Evolutionary conservation across 768 basidiomycete genomes (phyloP), one percentile per base, ranked within the genome.

Genomic region (Amanita inopinata): DNA sequence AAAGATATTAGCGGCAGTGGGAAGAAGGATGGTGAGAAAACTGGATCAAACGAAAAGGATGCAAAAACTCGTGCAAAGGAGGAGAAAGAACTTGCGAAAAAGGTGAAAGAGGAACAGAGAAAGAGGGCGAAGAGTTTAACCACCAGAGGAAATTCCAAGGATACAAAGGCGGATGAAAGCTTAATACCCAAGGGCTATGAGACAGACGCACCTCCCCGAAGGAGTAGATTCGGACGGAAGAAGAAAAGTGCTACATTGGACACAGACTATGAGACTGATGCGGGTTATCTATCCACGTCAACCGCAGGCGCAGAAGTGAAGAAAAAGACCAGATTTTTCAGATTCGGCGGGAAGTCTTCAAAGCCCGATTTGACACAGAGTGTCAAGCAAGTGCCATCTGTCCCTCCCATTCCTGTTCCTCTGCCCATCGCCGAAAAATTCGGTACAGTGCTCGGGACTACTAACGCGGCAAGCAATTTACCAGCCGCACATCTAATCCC

Each of bases 351-450:
- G 15, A 69, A 65, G 43, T 54, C 59, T 12, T 65, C 67, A 2
- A 63, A 65, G 35, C 50, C 56, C 0, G 66, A 67, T 40, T 33
- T 66, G 20, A 53, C 49, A 12, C 33, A 8, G 28, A 31, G 17
- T 25, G 20, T 27, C 12, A 47, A 52, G n/a, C 25, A 43, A 8
- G 22, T 40, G 5, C 38, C 48, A 12, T 54, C 54, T 17, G 61
- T 51, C 36, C 60, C 61, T 28, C 51, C 56, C 1, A 52, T 67
- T 23, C n/a, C n/a, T n/a, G n/a, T n/a, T n/a, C 52, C 59, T 5
- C 61, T 73, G 15, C 71, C 73, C 17, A 73, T 74, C 43, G 71
- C 71, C 3, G 65, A 60, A 12, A 57, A 59, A 45, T 76, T 73
- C 49, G 71, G 67, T 8, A 70, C 65, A 1, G 63, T 63, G 4